Conservation (phyloP, 495 filamentous ascomycete species). For the Xeromyces bisporus region DNA sequence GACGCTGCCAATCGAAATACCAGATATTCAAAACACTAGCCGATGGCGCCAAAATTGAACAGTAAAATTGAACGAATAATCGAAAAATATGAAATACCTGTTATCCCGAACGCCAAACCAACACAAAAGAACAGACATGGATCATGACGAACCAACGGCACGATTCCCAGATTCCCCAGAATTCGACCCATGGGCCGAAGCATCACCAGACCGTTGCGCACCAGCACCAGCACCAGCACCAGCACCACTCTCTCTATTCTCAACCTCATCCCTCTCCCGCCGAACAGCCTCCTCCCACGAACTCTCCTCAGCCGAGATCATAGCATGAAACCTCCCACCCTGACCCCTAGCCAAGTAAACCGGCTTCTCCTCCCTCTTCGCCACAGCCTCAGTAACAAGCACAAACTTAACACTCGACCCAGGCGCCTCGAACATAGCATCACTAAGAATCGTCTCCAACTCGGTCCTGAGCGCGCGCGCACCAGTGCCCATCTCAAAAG, state of each 20-base stretch:
- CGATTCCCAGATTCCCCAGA: too few species aligned
- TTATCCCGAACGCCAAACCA: too few species aligned
- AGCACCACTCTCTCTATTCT: slow-evolving; percentile 15
- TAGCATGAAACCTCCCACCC: slow-evolving; percentile 37
- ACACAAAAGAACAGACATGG: too few species aligned
- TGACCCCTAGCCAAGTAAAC: slow-evolving; percentile 47
- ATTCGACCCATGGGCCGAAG: too few species aligned
- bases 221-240: too few species aligned
- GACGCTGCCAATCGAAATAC: too few species aligned
- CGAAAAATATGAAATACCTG: too few species aligned
- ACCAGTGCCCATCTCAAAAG: slow-evolving; percentile 63
- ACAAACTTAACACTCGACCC: slow-evolving; percentile 52
- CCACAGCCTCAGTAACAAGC: slow-evolving; percentile 60
- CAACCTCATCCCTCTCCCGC: slow-evolving; percentile 16
- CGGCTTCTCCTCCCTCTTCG: slow-evolving; percentile 41
- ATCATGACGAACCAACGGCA: too few species aligned
- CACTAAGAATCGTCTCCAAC: slow-evolving; percentile 69
- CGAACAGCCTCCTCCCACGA: slow-evolving; percentile 36
- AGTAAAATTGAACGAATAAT: too few species aligned
- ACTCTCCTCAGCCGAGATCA: slow-evolving; percentile 46
- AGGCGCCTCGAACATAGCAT: slow-evolving; percentile 85
- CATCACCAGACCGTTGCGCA: too few species aligned
- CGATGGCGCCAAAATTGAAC: too few species aligned
- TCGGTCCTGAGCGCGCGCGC: slow-evolving; percentile 78
- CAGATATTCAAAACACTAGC: too few species aligned